A percentile compares a stretch with the other conserved stretches of the same genome.
phyloP scores from a whole-genome alignment of 306 rosid genomes.

The Sesbania bispinosa region DNA sequence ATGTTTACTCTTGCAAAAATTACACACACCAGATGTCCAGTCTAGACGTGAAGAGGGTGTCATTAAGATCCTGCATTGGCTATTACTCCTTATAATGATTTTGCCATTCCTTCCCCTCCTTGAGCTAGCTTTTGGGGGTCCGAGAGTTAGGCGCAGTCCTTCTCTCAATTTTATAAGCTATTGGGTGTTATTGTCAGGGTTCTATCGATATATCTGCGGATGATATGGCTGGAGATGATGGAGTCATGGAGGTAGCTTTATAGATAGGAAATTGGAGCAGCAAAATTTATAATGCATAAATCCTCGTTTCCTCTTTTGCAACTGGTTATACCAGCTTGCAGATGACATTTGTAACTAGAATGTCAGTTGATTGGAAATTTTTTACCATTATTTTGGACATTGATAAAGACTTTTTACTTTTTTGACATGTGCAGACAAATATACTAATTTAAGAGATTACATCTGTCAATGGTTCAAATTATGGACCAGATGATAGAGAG shows the following conservation, averaged over 20 bases:
- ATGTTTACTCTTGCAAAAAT: not conserved
- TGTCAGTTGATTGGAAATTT: not conserved
- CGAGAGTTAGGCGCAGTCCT: not conserved
- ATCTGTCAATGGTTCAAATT: slow-evolving; percentile 34
- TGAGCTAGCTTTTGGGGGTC: not conserved
- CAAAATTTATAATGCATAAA: slow-evolving; percentile 67
- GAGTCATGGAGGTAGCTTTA: slow-evolving; percentile 39
- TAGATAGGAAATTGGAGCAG: slow-evolving; percentile 57
- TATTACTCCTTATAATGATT: not conserved
- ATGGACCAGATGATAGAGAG: slow-evolving; percentile 61
- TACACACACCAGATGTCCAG: not conserved
- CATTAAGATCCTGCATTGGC: not conserved
- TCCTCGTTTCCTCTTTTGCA: slow-evolving; percentile 70
- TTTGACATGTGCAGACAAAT: slow-evolving; percentile 51
- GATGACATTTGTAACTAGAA: not conserved
- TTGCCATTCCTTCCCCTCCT: not conserved
- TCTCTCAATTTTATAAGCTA: not conserved
- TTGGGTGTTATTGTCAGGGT: slow-evolving; percentile 37
- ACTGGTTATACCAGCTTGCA: slow-evolving; percentile 46
- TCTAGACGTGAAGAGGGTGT: not conserved
- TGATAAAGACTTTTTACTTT: slow-evolving; percentile 4
- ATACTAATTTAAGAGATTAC: slow-evolving; percentile 54
- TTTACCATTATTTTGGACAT: not conserved
- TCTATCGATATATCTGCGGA: slow-evolving; percentile 53
- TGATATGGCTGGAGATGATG: slow-evolving; percentile 51